Base-by-base conservation (phyloP, 257 asterid genomes). In the Misopates orontium region DNA sequence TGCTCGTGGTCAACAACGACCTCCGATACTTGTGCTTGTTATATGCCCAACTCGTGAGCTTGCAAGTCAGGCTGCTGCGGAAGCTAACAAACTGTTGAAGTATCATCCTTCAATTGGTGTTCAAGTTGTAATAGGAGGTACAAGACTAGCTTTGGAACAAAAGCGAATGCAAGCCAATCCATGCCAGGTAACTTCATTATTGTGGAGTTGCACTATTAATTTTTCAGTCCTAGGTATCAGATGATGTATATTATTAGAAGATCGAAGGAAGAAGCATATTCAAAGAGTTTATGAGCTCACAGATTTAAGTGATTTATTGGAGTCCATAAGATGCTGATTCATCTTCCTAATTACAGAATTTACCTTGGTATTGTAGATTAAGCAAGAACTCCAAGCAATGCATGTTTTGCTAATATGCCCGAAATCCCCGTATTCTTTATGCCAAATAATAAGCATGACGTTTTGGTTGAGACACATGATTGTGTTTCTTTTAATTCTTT, bases 71-170 rank as follows among this genome's bases (percentile, higher is more conserved):
- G 99, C 99, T 73, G 90, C 97, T 71, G 62, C 89, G 7, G 99
- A 94, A 87, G 99, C 96, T 71, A 90, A 78, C 62, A 84, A 62
- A 3, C 75, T 94, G 82, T 78, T 94, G 86, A 94, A 94, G 72
- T 94, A 88, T 77, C 99, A 94, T 71, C 80, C 89, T 65, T 87
- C 99, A 16, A 74, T 94, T 58, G 99, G 99, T 21, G 96, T 88
- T 80, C 97, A 94, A 79, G 99, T 94, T 67, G 96, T 94, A 72
- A 94, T 94, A 42, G 99, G 97, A 25, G 99, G 99, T 53, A 90
- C 97, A 11, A 71, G 95, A 68, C 84, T 94, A 74, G 77, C 93
- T 24, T 66, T 86, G 71, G 99, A 94, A 76, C 99, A 94, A 71
- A 94, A 90, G 71, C 82, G 89, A 66, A 77, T 94, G 92, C 97